A percentile compares a stretch with the other conserved stretches of the same genome.
phyloP scores from a whole-genome alignment of 192 early-diverging fungal genomes.

The Coemansia pectinata region DNA sequence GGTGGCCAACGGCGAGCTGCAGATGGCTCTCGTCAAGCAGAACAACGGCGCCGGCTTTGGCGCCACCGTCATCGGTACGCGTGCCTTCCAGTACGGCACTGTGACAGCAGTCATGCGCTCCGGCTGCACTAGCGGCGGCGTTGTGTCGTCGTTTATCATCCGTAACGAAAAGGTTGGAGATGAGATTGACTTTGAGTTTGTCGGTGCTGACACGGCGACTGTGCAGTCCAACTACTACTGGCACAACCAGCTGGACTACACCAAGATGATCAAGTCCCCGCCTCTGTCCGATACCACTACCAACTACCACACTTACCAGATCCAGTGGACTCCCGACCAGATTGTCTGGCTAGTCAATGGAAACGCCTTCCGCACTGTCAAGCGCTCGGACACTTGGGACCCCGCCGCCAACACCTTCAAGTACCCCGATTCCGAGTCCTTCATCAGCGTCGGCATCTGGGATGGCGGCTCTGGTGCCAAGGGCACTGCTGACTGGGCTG shows the following conservation, averaged over 20 bases:
- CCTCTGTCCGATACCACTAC: slow-evolving; percentile 41
- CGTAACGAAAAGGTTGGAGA: slow-evolving; percentile 57
- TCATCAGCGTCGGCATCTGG: slow-evolving; percentile 63
- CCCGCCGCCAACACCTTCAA: slow-evolving; percentile 37
- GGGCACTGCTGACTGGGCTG: slow-evolving; percentile 61
- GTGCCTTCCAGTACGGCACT: slow-evolving; percentile 61
- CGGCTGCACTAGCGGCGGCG: slow-evolving; percentile 52
- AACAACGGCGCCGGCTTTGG: slow-evolving; percentile 58
- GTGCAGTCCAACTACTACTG: slow-evolving; percentile 65
- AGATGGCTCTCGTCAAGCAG: slow-evolving; percentile 46
- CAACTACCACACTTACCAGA: slow-evolving; percentile 59
- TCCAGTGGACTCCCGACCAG: slow-evolving; percentile 60
- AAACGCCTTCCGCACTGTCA: slow-evolving; percentile 52
- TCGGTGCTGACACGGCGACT: slow-evolving; percentile 54
- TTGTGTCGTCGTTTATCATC: slow-evolving; percentile 63
- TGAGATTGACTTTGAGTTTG: slow-evolving; percentile 67
- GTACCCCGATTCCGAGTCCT: slow-evolving; percentile 53
- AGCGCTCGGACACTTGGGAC: slow-evolving; percentile 50
- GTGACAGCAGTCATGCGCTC: slow-evolving; percentile 58
- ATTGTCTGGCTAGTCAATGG: slow-evolving; percentile 38
- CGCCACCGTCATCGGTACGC: slow-evolving; percentile 58
- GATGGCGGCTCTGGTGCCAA: slow-evolving; percentile 58
- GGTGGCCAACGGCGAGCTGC: slow-evolving; percentile 48
- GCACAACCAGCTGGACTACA: slow-evolving; percentile 57
- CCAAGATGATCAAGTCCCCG: slow-evolving; percentile 45